phyloP scores from a whole-genome alignment of 208 protist species.

The Naegleria fowleri region DNA sequence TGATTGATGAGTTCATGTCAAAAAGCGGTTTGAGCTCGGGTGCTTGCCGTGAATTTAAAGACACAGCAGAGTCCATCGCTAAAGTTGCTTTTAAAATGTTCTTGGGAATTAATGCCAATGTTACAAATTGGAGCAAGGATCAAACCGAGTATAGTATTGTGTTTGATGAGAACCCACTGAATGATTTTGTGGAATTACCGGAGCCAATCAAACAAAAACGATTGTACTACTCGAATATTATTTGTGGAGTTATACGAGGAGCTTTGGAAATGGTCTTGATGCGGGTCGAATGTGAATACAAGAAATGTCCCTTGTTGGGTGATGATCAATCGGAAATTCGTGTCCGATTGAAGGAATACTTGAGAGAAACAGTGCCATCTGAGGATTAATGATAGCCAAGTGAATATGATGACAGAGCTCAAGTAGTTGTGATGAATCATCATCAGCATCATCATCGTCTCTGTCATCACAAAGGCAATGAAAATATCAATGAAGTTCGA shows the following conservation, averaged over 20 bases:
- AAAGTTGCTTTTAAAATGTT: slow-evolving; percentile 93
- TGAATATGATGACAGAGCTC: no score
- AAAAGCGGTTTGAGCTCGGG: slow-evolving; percentile 56
- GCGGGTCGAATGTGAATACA: slow-evolving; percentile 67
- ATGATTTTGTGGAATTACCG: slow-evolving; percentile 92
- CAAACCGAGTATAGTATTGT: slow-evolving; percentile 62
- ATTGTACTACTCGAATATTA: slow-evolving; percentile 90
- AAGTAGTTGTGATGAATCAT: no score
- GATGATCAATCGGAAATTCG: slow-evolving; percentile 76
- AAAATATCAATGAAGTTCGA: no score
- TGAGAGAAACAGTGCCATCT: not conserved
- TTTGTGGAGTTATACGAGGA: slow-evolving; percentile 91
- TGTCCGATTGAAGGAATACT: slow-evolving; percentile 44
- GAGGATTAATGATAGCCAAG: not conserved
- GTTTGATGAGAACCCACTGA: slow-evolving; percentile 91
- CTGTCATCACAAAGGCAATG: no score
- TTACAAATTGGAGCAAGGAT: slow-evolving; percentile 69
- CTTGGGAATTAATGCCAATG: slow-evolving; percentile 74
- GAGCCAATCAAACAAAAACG: slow-evolving; percentile 65
- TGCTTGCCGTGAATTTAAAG: slow-evolving; percentile 76
- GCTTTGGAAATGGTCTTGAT: slow-evolving; percentile 86
- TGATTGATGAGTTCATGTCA: slow-evolving; percentile 93
- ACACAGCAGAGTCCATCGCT: slow-evolving; percentile 86
- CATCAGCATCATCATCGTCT: no score
- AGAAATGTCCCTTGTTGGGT: slow-evolving; percentile 71